A percentile compares a stretch with the other conserved stretches of the same genome.
phyloP scores from a whole-genome alignment of 306 rosid species.

The Fragaria nilgerrensis region DNA sequence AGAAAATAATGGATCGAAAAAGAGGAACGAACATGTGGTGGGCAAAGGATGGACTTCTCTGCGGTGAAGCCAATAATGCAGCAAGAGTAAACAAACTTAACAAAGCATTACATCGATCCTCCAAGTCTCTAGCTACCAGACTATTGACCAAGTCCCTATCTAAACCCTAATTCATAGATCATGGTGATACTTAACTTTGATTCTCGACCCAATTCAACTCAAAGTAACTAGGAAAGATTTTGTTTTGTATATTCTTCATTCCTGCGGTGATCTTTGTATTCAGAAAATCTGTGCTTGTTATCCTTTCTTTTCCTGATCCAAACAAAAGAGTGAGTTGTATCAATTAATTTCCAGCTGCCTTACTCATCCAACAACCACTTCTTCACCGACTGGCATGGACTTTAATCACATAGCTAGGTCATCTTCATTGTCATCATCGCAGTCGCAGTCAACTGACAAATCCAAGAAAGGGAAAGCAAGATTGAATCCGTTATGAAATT shows the following conservation, averaged over 20 bases:
- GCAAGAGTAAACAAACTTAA: not conserved
- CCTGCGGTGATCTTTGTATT: not conserved
- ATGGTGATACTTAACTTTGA: not conserved
- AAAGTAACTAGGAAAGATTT: not conserved
- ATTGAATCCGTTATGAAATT: not conserved
- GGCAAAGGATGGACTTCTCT: not conserved
- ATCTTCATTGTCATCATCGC: not conserved
- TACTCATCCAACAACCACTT: not conserved
- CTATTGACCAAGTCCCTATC: not conserved
- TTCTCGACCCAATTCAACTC: not conserved
- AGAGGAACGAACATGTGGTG: not conserved
- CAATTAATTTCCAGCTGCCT: not conserved
- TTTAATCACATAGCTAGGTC: not conserved
- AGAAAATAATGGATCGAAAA: not conserved
- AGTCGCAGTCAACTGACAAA: not conserved
- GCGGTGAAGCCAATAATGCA: not conserved
- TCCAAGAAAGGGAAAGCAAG: not conserved
- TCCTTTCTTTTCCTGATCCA: not conserved
- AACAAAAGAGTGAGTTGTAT: not conserved
- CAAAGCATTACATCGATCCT: too few relatives aligned
- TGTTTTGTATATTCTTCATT: not conserved
- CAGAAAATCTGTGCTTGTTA: not conserved
- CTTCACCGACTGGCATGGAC: not conserved
- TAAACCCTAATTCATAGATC: not conserved
- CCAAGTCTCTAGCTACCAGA: too few relatives aligned